These are phyloP conservation scores for Pseudogymnoascus destructans DNA, from an alignment of 2,329 filamentous ascomycete species.

Conservation along the genomic window DNA sequence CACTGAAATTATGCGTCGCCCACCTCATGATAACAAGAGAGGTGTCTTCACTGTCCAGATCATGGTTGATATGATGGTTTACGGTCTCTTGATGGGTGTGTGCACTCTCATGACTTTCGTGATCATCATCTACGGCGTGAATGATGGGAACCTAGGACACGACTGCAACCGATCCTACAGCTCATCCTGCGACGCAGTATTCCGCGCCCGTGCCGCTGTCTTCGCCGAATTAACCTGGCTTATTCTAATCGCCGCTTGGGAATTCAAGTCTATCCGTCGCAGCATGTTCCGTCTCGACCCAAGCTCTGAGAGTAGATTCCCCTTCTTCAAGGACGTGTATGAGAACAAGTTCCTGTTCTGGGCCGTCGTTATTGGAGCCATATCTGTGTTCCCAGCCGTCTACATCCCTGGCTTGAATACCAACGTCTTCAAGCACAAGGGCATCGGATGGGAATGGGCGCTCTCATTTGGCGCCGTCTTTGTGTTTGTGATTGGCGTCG, in stretches of 20 bases:
- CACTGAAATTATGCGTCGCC: slow-evolving; percentile 40
- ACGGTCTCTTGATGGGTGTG: slow-evolving; percentile 37
- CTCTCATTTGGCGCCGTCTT: slow-evolving; percentile 43
- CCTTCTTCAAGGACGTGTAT: slow-evolving; percentile 31
- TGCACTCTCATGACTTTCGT: slow-evolving; percentile 37
- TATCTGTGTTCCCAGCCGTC: slow-evolving; percentile 42
- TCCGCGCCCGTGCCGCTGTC: slow-evolving; percentile 40
- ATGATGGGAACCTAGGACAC: slow-evolving; percentile 37
- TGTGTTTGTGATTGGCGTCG: slow-evolving; percentile 47
- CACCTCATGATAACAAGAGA: slow-evolving; percentile 36
- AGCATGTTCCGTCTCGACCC: slow-evolving; percentile 45
- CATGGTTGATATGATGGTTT: slow-evolving; percentile 40
- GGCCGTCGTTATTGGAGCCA: slow-evolving; percentile 38
- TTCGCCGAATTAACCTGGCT: slow-evolving; percentile 44
- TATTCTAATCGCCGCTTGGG: slow-evolving; percentile 44
- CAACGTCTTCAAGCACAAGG: slow-evolving; percentile 47
- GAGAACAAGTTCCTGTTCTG: slow-evolving; percentile 51
- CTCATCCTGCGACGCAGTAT: slow-evolving; percentile 38
- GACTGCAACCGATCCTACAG: slow-evolving; percentile 41
- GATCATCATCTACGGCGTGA: slow-evolving; percentile 38
- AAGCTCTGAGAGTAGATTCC: slow-evolving; percentile 26
- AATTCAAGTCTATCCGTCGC: slow-evolving; percentile 44
- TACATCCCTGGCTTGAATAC: slow-evolving; percentile 54
- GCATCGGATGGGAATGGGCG: slow-evolving; percentile 53
- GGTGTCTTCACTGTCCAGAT: slow-evolving; percentile 41